Evolutionary conservation across 2,329 filamentous ascomycete species (phyloP).

Genomic region (Aspergillus quadrilineatus): DNA sequence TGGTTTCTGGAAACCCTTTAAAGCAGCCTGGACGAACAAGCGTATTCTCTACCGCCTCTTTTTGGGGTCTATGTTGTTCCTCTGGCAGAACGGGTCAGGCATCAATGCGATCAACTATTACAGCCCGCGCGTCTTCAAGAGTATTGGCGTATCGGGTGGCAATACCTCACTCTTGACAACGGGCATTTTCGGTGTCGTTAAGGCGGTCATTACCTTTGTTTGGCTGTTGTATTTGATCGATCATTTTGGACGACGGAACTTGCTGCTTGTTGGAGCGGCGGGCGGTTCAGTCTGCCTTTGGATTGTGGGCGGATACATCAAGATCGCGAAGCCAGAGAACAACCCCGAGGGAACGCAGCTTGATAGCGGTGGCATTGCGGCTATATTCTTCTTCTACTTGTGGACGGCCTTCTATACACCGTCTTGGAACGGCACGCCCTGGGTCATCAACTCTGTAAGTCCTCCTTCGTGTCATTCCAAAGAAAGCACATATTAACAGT

Average conservation of each 20-base stretch:
- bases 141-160: background rate
- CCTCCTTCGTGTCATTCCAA: too few relatives aligned
- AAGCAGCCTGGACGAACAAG: background rate
- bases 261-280: background rate
- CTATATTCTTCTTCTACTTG: background rate
- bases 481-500: too few relatives aligned
- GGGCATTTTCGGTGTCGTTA: background rate
- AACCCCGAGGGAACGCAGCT: background rate
- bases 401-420: background rate
- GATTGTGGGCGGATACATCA: background rate
- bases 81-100: background rate
- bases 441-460: background rate
- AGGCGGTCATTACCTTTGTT: background rate
- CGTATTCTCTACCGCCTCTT: background rate
- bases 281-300: background rate
- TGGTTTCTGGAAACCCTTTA: background rate
- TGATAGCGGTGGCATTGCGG: background rate
- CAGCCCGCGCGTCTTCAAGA: background rate
- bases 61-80: background rate
- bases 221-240: background rate
- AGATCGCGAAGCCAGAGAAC: background rate
- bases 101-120: conserved; percentile 2
- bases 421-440: background rate
- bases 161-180: background rate
- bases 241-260: background rate